Base-by-base conservation (phyloP, 2,329 filamentous ascomycete species). In the Kalaharituber pfeilii region DNA sequence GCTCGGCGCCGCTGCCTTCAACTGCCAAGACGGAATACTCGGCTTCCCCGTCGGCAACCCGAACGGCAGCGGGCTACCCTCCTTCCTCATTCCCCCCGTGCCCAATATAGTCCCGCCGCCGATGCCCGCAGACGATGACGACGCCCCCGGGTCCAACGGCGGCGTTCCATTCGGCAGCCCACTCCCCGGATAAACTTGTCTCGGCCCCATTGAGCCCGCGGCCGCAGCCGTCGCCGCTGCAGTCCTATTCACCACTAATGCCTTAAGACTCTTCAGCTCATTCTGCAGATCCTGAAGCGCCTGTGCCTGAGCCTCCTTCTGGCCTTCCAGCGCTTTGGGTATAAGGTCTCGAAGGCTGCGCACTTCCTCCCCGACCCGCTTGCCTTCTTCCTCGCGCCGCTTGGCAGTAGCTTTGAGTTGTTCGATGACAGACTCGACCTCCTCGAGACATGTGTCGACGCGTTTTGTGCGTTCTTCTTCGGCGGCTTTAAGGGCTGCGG, bases 241-340 rank as follows among this genome's bases (percentile, higher is more conserved):
- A 45, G 82, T 73, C 44, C 79, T 71, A 67, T 80, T 82, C 29
- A 74, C 74, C 51, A 98, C 79, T 52, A 98, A 73, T 2, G 85
- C 84, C 75, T 95, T 96, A 64, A 98, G 72, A 67, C 88, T 95
- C 72, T 84, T 86, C 63, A 98, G 74, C 69, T 98, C 91, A 5
- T 75, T 77, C 61, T 85, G 84, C 61, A 98, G 78, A 63, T 96
- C 91, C 68, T 81, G 83, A 56, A 98, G 72, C 50, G 87, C 77
- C 60, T 73, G 77, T 66, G 96, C 88, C 25, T 84, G 86, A 53
- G 79, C 75, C 58, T 89, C 84, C 69, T 89, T 89, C 66, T 95
- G 86, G 52, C 82, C 83, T 59, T 91, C 81, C 64, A 98, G 77
- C 1, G 88, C 88, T 68, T 84, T 86, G 6, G 93, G 91, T 53